These are phyloP conservation scores for Rhodamnia argentea DNA, from an alignment of 345 rosid genomes.

Conservation along the genomic window DNA sequence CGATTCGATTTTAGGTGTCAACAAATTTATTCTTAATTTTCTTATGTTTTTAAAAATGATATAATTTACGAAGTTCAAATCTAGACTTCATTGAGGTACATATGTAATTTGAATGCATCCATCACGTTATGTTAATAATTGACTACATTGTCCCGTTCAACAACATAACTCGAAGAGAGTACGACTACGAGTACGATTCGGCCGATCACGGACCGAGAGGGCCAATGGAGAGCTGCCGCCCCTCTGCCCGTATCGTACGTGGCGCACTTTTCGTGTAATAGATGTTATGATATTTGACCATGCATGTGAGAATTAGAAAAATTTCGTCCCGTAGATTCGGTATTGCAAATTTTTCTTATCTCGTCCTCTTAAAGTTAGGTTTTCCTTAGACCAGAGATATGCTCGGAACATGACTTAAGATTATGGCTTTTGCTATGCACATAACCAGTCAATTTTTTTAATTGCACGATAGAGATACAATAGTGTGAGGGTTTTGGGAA, in stretches of 20 bases:
- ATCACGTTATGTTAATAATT: background rate
- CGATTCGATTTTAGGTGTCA: too few species aligned
- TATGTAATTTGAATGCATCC: background rate
- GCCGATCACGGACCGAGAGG: background rate
- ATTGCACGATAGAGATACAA: background rate
- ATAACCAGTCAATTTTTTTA: background rate
- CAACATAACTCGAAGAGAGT: fast-evolving
- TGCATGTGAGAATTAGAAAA: background rate
- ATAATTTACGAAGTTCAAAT: too few species aligned
- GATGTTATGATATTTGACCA: too few species aligned
- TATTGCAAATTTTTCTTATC: background rate
- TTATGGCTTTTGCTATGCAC: background rate
- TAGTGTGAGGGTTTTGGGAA: background rate
- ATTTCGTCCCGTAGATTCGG: fast-evolving
- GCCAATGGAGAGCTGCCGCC: fast-evolving
- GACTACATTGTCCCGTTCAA: background rate
- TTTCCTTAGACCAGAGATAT: background rate
- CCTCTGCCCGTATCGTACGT: too few species aligned
- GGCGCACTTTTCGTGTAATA: background rate
- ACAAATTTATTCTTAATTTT: too few species aligned
- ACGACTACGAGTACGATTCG: fast-evolving
- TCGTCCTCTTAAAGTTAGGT: background rate
- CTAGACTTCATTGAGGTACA: too few species aligned
- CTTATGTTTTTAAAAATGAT: too few species aligned
- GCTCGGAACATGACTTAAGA: background rate